A percentile compares a stretch with the other conserved stretches of the same genome.
These are phyloP conservation scores for Passalora sequoiae DNA, from an alignment of 2,329 filamentous ascomycete species.

Conservation along the genomic window DNA sequence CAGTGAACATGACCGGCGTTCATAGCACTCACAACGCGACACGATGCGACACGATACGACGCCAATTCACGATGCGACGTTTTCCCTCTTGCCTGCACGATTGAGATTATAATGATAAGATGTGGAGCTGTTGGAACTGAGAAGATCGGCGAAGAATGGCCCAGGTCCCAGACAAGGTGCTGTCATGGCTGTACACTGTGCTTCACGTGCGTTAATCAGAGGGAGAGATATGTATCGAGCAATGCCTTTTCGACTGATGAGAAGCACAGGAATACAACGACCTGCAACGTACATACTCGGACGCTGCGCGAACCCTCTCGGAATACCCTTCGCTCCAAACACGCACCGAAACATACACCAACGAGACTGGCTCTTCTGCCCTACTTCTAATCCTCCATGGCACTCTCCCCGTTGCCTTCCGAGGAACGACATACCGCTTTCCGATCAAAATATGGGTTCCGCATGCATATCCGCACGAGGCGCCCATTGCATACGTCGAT, in stretches of 20 bases:
- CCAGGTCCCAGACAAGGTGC: slow-evolving; percentile 77
- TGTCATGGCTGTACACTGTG: slow-evolving; percentile 94
- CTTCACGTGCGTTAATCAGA: slow-evolving; percentile 50
- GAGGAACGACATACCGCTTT: slow-evolving; percentile 83
- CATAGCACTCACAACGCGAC: no score
- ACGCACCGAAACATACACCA: slow-evolving; percentile 92
- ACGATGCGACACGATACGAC: no score
- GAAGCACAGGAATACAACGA: slow-evolving; percentile 78
- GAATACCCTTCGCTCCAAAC: slow-evolving; percentile 75
- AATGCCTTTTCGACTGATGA: slow-evolving; percentile 16
- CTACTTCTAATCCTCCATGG: slow-evolving; percentile 81
- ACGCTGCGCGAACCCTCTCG: slow-evolving; percentile 76
- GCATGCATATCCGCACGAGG: slow-evolving; percentile 78
- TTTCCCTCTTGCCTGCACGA: no score
- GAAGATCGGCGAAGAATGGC: no score
- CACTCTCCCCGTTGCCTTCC: slow-evolving; percentile 85
- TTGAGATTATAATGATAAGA: no score
- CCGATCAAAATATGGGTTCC: slow-evolving; percentile 91
- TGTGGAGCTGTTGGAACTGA: no score
- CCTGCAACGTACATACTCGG: slow-evolving; percentile 86
- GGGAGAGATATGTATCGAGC: no score
- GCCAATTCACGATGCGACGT: no score
- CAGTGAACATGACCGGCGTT: no score
- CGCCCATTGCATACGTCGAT: slow-evolving; percentile 82
- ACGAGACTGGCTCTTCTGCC: slow-evolving; percentile 79